phyloP scores from a whole-genome alignment of 2,329 filamentous ascomycete genomes.

The Clarireedia monteithiana region DNA sequence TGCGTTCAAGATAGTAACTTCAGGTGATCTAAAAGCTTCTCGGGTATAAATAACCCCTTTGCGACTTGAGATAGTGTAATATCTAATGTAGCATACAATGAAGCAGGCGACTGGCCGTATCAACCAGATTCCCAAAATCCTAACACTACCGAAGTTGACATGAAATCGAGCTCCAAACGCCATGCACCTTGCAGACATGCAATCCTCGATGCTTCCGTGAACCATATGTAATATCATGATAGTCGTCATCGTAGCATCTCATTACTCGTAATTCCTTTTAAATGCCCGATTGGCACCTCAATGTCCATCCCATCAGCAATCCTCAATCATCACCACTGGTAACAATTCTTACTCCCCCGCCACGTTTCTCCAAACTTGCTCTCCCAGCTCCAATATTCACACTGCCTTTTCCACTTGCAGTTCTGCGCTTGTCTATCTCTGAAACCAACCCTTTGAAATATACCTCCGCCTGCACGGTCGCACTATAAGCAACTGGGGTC shows the following conservation, averaged over 20 bases:
- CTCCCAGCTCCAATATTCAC: slow-evolving; percentile 27
- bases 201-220: neutral
- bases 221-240: neutral
- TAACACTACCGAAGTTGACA: neutral
- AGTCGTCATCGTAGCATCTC: neutral
- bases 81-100: too few relatives aligned
- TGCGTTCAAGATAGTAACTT: too few relatives aligned
- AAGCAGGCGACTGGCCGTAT: too few relatives aligned
- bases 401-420: slow-evolving; percentile 23
- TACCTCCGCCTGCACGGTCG: slow-evolving; percentile 75
- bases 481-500: slow-evolving; percentile 76
- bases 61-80: too few relatives aligned
- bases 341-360: slow-evolving; percentile 12
- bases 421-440: slow-evolving; percentile 58
- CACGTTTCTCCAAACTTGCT: slow-evolving; percentile 19
- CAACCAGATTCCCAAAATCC: neutral
- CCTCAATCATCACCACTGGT: slow-evolving; percentile 6
- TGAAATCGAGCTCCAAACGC: neutral
- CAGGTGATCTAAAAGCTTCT: too few relatives aligned
- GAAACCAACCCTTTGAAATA: slow-evolving; percentile 72
- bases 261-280: neutral
- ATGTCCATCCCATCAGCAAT: neutral
- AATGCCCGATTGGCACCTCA: too few relatives aligned
- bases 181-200: neutral
- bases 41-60: too few relatives aligned